Conservation (phyloP, 768 basidiomycete species). For the Dentipellis sp. region DNA sequence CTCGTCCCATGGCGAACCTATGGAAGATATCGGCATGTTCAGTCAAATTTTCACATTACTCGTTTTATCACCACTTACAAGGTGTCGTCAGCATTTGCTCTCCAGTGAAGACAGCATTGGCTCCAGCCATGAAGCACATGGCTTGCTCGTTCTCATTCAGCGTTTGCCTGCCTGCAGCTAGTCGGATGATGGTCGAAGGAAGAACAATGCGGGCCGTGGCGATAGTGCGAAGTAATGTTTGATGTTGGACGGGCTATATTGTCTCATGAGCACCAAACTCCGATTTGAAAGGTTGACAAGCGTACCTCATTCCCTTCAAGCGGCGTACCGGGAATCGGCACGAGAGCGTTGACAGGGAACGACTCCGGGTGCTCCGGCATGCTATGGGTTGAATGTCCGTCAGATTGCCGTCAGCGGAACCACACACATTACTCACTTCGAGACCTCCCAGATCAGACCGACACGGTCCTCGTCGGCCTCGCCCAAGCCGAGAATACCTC, state of each 20-base stretch:
- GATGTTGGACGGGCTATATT: constrained; percentile 65
- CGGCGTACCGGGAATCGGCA: constrained; percentile 92
- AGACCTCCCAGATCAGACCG: constrained; percentile 89
- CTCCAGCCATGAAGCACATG: constrained; percentile 98
- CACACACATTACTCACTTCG: constrained; percentile 50
- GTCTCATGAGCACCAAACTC: background rate
- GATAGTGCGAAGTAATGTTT: constrained; percentile 85
- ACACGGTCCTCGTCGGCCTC: constrained; percentile 86
- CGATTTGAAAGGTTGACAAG: background rate
- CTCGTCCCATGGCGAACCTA: constrained; percentile 93
- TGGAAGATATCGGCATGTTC: constrained; percentile 2
- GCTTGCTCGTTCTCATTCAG: constrained; percentile 88
- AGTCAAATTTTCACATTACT: background rate
- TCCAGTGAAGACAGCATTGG: constrained; percentile 98
- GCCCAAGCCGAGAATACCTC: constrained; percentile 91
- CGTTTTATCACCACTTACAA: constrained; percentile 44
- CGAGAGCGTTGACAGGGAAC: constrained; percentile 96
- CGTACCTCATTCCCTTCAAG: constrained; percentile 81
- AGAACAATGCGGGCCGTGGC: constrained; percentile 91
- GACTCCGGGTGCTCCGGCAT: constrained; percentile 97
- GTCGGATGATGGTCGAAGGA: constrained; percentile 87
- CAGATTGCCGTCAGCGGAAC: constrained; percentile 2
- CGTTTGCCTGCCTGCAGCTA: constrained; percentile 89
- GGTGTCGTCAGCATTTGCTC: constrained; percentile 97
- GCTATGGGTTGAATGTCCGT: constrained; percentile 27